A percentile compares a stretch with the other conserved stretches of the same genome.
phyloP scores from a whole-genome alignment of 768 basidiomycete genomes.

The Podaxis mareebaensis region DNA sequence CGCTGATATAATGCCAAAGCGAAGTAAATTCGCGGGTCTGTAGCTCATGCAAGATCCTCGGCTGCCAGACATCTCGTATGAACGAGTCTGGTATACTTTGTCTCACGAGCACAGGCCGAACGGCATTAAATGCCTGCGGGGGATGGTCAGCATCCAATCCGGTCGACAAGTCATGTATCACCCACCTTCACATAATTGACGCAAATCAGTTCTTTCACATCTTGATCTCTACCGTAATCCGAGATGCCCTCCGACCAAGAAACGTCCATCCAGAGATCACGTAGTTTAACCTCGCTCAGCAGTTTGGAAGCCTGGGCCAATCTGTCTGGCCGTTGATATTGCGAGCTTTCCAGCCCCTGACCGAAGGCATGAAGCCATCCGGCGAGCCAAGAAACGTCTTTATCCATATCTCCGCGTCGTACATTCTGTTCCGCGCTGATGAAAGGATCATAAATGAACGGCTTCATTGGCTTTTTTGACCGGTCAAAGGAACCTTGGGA shows the following conservation, averaged over 20 bases:
- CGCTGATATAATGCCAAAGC: slow-evolving; percentile 5
- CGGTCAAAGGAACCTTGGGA: slow-evolving; percentile 2
- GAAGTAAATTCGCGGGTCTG: background rate
- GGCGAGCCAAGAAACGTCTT: background rate
- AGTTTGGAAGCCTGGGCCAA: background rate
- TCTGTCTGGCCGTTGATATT: background rate
- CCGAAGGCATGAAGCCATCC: slow-evolving; percentile 3
- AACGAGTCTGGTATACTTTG: slow-evolving; percentile 2
- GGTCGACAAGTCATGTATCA: background rate
- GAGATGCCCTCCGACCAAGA: background rate
- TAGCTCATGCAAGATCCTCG: background rate
- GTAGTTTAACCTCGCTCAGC: background rate
- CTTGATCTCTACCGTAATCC: background rate
- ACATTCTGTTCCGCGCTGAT: background rate
- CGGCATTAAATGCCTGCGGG: background rate
- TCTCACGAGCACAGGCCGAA: background rate
- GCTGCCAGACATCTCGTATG: background rate
- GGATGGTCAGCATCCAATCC: background rate
- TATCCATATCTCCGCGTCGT: background rate
- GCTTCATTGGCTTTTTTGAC: background rate
- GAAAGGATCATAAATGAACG: background rate
- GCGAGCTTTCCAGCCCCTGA: background rate
- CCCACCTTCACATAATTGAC: slow-evolving; percentile 3
- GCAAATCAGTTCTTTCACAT: background rate
- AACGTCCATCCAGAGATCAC: slow-evolving; percentile 8